These are phyloP conservation scores for Trichocomaceae sp. DNA, from an alignment of 2,329 filamentous ascomycete species.

Conservation along the genomic window DNA sequence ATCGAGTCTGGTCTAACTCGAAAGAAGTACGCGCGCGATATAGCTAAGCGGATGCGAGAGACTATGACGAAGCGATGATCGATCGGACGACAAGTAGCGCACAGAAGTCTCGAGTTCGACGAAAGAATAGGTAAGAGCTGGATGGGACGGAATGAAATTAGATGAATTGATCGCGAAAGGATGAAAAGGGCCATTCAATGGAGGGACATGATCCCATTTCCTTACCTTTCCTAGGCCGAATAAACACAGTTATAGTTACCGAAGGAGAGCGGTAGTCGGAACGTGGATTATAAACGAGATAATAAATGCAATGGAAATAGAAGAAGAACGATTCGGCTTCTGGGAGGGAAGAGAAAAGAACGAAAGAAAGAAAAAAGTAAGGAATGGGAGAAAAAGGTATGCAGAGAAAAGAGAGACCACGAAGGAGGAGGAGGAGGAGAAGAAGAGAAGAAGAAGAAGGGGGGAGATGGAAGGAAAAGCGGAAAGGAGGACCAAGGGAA, in stretches of 20 bases:
- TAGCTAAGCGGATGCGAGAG: constrained; percentile 3
- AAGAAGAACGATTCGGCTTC: constrained; percentile 10
- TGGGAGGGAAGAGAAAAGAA: constrained; percentile 16
- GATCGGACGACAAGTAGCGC: constrained; percentile 4
- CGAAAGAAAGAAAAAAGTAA: constrained; percentile 21
- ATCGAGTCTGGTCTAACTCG: not conserved
- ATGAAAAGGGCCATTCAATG: not conserved
- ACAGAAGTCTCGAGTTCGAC: not conserved
- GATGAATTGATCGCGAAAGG: not conserved
- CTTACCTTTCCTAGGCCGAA: constrained; percentile 5
- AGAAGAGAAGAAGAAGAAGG: not conserved
- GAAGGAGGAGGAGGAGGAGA: not conserved
- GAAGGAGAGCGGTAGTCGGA: constrained; percentile 14
- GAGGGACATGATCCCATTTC: not conserved
- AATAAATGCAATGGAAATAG: not conserved
- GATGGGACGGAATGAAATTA: not conserved
- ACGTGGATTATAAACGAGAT: constrained; percentile 7
- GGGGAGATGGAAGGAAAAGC: constrained; percentile 1
- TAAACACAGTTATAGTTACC: constrained; percentile 11
- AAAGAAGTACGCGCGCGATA: not conserved
- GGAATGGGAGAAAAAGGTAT: constrained; percentile 17
- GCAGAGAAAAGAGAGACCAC: constrained; percentile 10
- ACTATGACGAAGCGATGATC: constrained; percentile 1
- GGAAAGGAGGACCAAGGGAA: constrained; percentile 7
- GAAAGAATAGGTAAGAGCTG: not conserved